A percentile compares a stretch with the other conserved stretches of the same genome.
Conservation (phyloP, 2,329 filamentous ascomycete species). For the Penicillium sp. region DNA sequence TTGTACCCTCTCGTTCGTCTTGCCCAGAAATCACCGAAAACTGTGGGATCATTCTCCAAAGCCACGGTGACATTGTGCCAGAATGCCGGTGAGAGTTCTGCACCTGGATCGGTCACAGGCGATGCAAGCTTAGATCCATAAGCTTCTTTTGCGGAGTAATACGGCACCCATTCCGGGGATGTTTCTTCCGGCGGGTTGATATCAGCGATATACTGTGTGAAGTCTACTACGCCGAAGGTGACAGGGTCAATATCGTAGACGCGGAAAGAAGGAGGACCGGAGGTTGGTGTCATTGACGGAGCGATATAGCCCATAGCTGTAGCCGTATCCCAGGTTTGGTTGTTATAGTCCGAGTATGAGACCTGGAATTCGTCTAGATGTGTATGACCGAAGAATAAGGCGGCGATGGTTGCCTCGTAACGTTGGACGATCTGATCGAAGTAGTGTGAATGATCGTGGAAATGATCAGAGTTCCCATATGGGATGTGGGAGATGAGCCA, state of each 20-base stretch:
- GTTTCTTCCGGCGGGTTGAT: slow-evolving; percentile 47
- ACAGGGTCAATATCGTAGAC: slow-evolving; percentile 60
- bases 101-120: slow-evolving; percentile 37
- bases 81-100: slow-evolving; percentile 57
- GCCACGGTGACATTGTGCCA: slow-evolving; percentile 59
- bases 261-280: slow-evolving; percentile 58
- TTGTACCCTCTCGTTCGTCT: slow-evolving; percentile 52
- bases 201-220: slow-evolving; percentile 56
- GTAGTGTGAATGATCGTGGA: slow-evolving; percentile 55
- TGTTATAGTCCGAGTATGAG: slow-evolving; percentile 52
- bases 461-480: slow-evolving; percentile 51
- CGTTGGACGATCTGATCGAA: slow-evolving; percentile 56
- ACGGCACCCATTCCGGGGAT: slow-evolving; percentile 53
- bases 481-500: slow-evolving; percentile 62
- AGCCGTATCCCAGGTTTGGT: slow-evolving; percentile 46
- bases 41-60: slow-evolving; percentile 45
- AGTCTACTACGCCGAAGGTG: slow-evolving; percentile 57
- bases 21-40: slow-evolving; percentile 51
- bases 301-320: slow-evolving; percentile 55
- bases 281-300: slow-evolving; percentile 56
- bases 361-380: slow-evolving; percentile 60
- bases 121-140: slow-evolving; percentile 52
- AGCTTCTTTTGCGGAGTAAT: slow-evolving; percentile 57
- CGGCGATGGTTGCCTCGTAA: slow-evolving; percentile 56
- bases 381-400: slow-evolving; percentile 59